Evolutionary conservation across 345 rosid genomes (phyloP), one percentile per base, ranked within the genome.

Genomic region (Raphanus raphanistrum): DNA sequence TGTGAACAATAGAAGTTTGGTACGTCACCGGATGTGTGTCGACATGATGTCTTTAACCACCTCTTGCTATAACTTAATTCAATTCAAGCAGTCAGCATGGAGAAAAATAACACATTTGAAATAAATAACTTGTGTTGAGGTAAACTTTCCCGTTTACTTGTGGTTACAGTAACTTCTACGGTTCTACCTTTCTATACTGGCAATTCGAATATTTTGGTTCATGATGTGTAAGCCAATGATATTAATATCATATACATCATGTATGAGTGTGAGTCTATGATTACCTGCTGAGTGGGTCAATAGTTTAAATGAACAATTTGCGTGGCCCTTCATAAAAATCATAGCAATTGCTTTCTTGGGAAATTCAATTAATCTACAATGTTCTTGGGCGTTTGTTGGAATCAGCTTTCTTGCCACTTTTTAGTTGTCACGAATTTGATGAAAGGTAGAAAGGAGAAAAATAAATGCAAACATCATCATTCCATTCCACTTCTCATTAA

Each of bases 361-460:
- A 50, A 63, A 33, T 62, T 35, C 63, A 26, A 10, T 45, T 52
- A 26, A 63, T 65, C 45, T 71, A 43, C 72, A 43, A 71, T 57
- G 66, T 71, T 64, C 60, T 35, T 35, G 27, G 66, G n/a, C 80
- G 29, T 64, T 64, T 71, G 72, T 41, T 48, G 68, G 72, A 77
- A 71, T 71, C 76, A 21, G 16, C 81, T 65, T 71, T 72, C 36
- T 71, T 58, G 65, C 61, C 54, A 71, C 68, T 71, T 78, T 71
- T 38, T 65, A 16, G 76, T 57, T 78, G 76, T 78, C 81, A 77
- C 81, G 61, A 57, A 54, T 77, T 29, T 77, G 66, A 50, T 48
- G 35, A 65, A 77, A 28, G 12, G 12, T 2, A 27, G 63, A 26
- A 21, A 17, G 29, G 17, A 25, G 12, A 52, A 26, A 52, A 52